Evolutionary conservation across 768 basidiomycete genomes (phyloP), one percentile per base, ranked within the genome.

Genomic region (Phanerochaete carnosa): DNA sequence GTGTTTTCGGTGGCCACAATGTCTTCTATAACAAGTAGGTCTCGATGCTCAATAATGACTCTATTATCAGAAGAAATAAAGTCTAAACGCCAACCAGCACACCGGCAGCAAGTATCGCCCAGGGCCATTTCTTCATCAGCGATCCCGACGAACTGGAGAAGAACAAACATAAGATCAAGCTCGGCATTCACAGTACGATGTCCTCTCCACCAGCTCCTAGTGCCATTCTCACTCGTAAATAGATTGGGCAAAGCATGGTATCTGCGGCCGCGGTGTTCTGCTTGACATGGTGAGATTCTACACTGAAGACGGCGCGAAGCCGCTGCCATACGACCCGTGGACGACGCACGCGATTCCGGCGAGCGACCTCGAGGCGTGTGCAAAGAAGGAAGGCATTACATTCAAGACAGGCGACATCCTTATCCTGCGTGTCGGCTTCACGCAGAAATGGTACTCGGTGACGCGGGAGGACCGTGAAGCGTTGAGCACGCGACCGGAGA

Each of bases 211-310:
- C 39, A 26, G 19, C 45, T 51, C 32, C 56, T 39, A 11, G 22
- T 25, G 23, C 26, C 19, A 5, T 46, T 19, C 45, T 19, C 25
- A 25, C 39, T 26, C 22, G 39, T 15, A 2, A 19, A 22, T 47
- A 88, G 88, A 88, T 67, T 89, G 86, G 87, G 84, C 88, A 1
- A 79, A 78, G 22, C 88, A 88, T 65, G 87, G 88, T 0, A 87
- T 88, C 45, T 85, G 84, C 55, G 86, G 87, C 1, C 81, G 88
- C 2, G 88, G 86, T 22, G 84, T 89, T 50, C 72, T 89, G 23
- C 78, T 89, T 33, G 87, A 90, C 72, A 70, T 88, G 33, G 84
- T 88, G 57, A 70, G 76, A 12, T 82, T 80, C 70, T 80, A 81
- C 59, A 81, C 79, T 0, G 75, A 76, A 9, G 59, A 33, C 15